Base-by-base conservation (phyloP, 2,329 filamentous ascomycete genomes). In the Bipolaris sorokiniana region DNA sequence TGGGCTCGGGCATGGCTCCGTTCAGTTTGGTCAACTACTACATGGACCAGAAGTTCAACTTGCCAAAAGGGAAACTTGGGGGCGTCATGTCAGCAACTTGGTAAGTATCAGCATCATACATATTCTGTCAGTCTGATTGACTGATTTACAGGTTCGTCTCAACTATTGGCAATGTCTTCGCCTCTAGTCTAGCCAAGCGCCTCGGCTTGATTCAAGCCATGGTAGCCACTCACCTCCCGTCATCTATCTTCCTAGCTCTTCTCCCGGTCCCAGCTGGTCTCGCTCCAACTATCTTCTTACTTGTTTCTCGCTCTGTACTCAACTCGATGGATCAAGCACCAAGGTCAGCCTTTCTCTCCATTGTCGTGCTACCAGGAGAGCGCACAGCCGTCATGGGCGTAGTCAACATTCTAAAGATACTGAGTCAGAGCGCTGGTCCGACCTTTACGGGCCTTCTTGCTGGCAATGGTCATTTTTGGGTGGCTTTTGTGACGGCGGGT, bases 1-100 rank as follows among this genome's bases (percentile, higher is more conserved):
- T 92, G 54, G 89, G 88, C 1, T 88, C 86, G 1, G 90, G 90
- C 1, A 82, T 93, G 71, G 88, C 87, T 3, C 85, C 75, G 15
- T 77, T 75, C 64, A 75, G 76, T 9, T 53, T 74, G 7, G 65
- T 78, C 31, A 82, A 85, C 61, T 85, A 82, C 54, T 86, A 84
- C 69, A 85, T 83, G 71, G 82, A 87, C 64, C 80, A 82, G 44
- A 86, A 86, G 59, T 87, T 86, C 63, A 65, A 77, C 33, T 75
- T 86, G 3, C 76, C 80, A 3, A 82, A 85, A 64, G 79, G 81
- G 1, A 77, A 80, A 26, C 78, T 87, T 1, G 84, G 84, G 13
- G 82, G 77, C 16, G 81, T 84, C 31, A 84, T 84, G 70, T 81
- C 81, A 36, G 75, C 79, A 9, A 80, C 79, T 11, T 75, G 72